phyloP scores from a whole-genome alignment of 306 rosid species.

The Castanea crenata region DNA sequence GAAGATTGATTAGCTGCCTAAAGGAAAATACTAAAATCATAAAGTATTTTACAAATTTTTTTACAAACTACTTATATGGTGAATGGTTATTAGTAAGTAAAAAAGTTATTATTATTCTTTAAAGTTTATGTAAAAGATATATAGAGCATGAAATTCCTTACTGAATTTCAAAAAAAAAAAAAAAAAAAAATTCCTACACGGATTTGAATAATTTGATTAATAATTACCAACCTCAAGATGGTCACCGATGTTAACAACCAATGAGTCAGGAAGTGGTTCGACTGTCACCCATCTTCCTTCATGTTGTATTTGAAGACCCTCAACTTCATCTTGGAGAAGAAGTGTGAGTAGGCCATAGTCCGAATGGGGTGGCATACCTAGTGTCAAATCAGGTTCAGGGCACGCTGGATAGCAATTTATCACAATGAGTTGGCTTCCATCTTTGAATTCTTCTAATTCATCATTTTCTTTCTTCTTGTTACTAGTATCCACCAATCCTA shows the following conservation, averaged over 20 bases:
- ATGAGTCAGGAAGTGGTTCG: conserved; percentile 59
- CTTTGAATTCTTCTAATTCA: conserved; percentile 42
- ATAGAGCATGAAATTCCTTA: too few species aligned
- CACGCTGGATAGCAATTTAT: conserved; percentile 79
- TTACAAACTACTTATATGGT: too few species aligned
- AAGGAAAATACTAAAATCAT: too few species aligned
- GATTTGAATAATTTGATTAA: not conserved
- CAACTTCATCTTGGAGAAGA: conserved; percentile 77
- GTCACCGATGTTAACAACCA: conserved; percentile 85
- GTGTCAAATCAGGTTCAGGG: conserved; percentile 82
- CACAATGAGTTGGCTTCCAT: conserved; percentile 86
- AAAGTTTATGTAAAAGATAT: too few species aligned
- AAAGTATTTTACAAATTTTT: too few species aligned
- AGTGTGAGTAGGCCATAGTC: conserved; percentile 92
- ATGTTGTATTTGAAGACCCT: conserved; percentile 71
- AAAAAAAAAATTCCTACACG: not conserved
- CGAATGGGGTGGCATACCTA: conserved; percentile 90
- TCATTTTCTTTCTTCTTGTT: conserved; percentile 26
- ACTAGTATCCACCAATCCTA: conserved; percentile 40
- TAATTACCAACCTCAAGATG: conserved; percentile 68
- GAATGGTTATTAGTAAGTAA: too few species aligned
- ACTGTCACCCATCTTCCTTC: conserved; percentile 74
- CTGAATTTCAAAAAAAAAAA: not conserved
- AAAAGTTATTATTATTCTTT: too few species aligned
- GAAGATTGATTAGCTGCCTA: not conserved